Conservation (phyloP, 2,329 filamentous ascomycete species). For the Aspergillus felis region DNA sequence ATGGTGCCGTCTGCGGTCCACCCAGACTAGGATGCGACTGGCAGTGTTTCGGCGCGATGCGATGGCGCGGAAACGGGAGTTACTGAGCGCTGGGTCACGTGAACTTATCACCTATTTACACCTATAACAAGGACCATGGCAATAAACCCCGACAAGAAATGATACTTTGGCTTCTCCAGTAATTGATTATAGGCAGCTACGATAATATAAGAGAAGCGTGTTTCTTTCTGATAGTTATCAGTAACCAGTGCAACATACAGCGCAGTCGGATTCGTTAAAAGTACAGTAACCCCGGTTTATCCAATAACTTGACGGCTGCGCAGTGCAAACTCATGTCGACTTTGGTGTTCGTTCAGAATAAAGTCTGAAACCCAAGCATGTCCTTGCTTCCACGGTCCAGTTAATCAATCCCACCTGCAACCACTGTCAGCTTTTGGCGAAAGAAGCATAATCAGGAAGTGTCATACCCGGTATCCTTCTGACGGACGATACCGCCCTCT, state of each 20-base stretch:
- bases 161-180: not conserved
- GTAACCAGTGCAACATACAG: slow-evolving; percentile 12
- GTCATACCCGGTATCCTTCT: slow-evolving; percentile 71
- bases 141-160: not conserved
- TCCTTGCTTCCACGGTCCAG: not conserved
- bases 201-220: slow-evolving; percentile 4
- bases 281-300: slow-evolving; percentile 16
- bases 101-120: not conserved
- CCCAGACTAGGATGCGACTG: slow-evolving; percentile 1
- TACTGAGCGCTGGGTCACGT: slow-evolving; percentile 8
- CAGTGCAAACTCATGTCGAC: not conserved
- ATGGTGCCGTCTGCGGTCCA: not conserved
- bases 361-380: not conserved
- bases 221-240: slow-evolving; percentile 4
- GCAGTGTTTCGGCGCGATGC: slow-evolving; percentile 8
- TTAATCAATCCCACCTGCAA: slow-evolving; percentile 27
- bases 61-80: slow-evolving; percentile 7
- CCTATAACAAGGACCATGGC: not conserved
- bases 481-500: slow-evolving; percentile 65
- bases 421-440: slow-evolving; percentile 5
- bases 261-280: slow-evolving; percentile 16
- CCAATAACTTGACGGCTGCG: slow-evolving; percentile 1
- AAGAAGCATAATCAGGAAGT: not conserved
- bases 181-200: not conserved
- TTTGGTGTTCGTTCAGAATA: not conserved